phyloP scores from a whole-genome alignment of 2,329 filamentous ascomycete species.

The Xylariaceae sp. region DNA sequence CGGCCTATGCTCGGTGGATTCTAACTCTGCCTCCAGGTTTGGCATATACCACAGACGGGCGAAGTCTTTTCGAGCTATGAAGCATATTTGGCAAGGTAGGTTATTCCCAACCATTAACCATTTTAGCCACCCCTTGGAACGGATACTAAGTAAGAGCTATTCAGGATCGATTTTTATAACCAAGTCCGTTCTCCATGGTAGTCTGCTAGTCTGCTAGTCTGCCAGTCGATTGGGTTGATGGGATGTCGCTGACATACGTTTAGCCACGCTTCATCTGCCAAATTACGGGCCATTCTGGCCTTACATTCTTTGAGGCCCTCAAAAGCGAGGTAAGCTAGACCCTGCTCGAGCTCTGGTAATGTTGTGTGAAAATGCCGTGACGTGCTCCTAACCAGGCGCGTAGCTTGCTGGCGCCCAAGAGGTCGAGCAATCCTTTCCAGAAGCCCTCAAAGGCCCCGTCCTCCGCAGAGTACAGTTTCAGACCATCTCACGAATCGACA shows the following conservation, averaged over 20 bases:
- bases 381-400: constrained; percentile 19
- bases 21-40: constrained; percentile 58
- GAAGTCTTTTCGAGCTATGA: constrained; percentile 90
- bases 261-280: constrained; percentile 90
- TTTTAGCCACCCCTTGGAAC: too few species aligned
- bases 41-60: constrained; percentile 83
- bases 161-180: constrained; percentile 86
- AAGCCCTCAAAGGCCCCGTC: constrained; percentile 84
- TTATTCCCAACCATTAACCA: too few species aligned
- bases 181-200: constrained; percentile 53
- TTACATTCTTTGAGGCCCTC: constrained; percentile 89
- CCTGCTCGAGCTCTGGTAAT: too few species aligned
- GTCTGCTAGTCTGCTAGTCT: too few species aligned
- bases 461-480: constrained; percentile 88
- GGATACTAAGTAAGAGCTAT: constrained; percentile 26
- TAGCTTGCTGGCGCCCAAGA: constrained; percentile 76
- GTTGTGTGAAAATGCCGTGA: constrained; percentile 1
- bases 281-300: constrained; percentile 85
- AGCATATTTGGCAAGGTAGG: constrained; percentile 76
- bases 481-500: constrained; percentile 82
- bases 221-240: too few species aligned
- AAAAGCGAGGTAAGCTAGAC: constrained; percentile 73
- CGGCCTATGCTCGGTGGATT: constrained; percentile 12
- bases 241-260: constrained; percentile 20
- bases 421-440: constrained; percentile 87